Evolutionary conservation across 2,329 filamentous ascomycete species (phyloP).

Genomic region (Penicillium olsonii): DNA sequence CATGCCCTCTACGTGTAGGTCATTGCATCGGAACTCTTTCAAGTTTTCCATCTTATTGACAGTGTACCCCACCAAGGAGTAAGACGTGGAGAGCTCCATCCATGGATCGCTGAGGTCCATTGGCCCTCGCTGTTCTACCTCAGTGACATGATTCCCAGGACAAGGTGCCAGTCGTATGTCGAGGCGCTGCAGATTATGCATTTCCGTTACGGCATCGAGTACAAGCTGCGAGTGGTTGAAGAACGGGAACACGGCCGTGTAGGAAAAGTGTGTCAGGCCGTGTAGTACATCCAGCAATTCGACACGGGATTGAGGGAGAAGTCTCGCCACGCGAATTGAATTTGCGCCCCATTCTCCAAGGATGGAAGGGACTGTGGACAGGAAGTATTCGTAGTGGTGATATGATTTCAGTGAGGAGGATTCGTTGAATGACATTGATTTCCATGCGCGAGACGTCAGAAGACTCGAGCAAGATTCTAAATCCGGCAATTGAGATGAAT

Average conservation of each 20-base stretch:
- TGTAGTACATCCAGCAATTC: slow-evolving; percentile 48
- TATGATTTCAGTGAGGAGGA: slow-evolving; percentile 73
- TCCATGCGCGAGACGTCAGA: slow-evolving; percentile 65
- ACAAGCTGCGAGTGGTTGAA: slow-evolving; percentile 58
- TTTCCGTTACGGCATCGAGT: slow-evolving; percentile 47
- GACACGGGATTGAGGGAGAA: slow-evolving; percentile 2
- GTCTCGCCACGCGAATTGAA: background rate
- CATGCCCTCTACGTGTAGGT: slow-evolving; percentile 35
- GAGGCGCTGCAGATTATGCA: slow-evolving; percentile 55
- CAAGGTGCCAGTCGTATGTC: slow-evolving; percentile 56
- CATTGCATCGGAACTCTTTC: slow-evolving; percentile 31
- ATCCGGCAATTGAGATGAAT: slow-evolving; percentile 30
- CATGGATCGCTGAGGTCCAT: slow-evolving; percentile 50
- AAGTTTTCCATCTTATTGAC: slow-evolving; percentile 30
- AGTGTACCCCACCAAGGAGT: slow-evolving; percentile 47
- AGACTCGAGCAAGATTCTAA: slow-evolving; percentile 40
- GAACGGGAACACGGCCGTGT: slow-evolving; percentile 69
- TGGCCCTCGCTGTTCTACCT: slow-evolving; percentile 41
- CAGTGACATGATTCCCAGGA: slow-evolving; percentile 36
- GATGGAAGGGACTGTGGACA: slow-evolving; percentile 64
- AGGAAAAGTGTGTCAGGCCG: slow-evolving; percentile 48
- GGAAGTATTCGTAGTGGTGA: slow-evolving; percentile 70
- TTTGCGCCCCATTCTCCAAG: slow-evolving; percentile 48
- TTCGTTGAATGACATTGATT: slow-evolving; percentile 68
- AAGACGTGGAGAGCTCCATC: slow-evolving; percentile 57